Base-by-base conservation (phyloP, 176 grass and related monocot genomes). In the Carex kokanica region DNA sequence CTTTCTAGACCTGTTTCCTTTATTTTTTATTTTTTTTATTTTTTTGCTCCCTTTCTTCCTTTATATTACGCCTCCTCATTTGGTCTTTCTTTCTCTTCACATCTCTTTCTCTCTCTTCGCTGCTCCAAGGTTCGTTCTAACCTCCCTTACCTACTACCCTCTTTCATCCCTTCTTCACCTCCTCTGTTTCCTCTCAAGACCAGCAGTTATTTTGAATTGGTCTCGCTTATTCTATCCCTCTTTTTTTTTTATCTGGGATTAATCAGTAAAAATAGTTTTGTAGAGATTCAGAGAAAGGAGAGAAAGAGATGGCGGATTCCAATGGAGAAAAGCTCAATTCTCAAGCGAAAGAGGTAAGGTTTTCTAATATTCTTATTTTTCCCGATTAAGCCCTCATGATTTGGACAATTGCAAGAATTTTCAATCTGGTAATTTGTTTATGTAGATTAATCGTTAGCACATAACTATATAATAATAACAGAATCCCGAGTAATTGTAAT, bases 291-390 rank as follows among this genome's bases (percentile, higher is more conserved):
- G 67, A 60, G 32, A 80, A 83, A 64, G 90, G 67, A 72, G 43
- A 63, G 7, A 74, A 69, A 5, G 74, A 80, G 90, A 94, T 97
- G 94, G 88, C 90, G 7, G 88, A 88, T 43, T 79, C 80, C 47
- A 88, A 84, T 27, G 90, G 82, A 78, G 88, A 80, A 7, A 89
- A 92, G 27, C 74, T 67, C 52, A 83, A 78, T 83, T 88, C 78
- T 4, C 58, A 78, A 84, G 89, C 86, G 38, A 84, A 94, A 84
- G 95, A 98, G 92, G 95, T 95, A 87, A 56, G 47, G 0, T 5
- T 78, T 52, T 56, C 32, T 56, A 31, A 55, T 29, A 4, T 78
- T 13, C 2, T 53, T 27, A 27, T 27, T 27, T 64, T 21, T 83
- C 52, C 6, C 62, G n/a, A n/a, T 61, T 60, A 57, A 25, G 13